Evolutionary conservation across 2,329 filamentous ascomycete genomes (phyloP), one percentile per base, ranked within the genome.

Genomic region (Aspergillus sp.): DNA sequence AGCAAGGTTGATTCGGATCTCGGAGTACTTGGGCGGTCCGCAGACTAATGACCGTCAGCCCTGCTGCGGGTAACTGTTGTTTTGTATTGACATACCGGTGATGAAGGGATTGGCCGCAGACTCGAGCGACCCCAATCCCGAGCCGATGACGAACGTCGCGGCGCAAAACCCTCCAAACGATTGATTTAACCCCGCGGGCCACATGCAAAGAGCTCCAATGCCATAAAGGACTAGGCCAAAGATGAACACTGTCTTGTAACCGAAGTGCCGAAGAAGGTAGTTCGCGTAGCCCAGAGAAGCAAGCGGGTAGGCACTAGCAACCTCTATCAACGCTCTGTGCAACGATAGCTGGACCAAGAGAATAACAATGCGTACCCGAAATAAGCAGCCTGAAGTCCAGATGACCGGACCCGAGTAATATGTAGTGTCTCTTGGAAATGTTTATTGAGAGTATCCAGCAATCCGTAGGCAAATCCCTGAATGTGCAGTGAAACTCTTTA

Each of bases 201-300:
- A 95, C 77, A 94, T 93, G 77, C 92, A 91, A 63, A 94, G 85
- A 39, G 90, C 91, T 1, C 89, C 89, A 5, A 86, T 81, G 1
- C 88, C 87, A 73, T 91, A 91, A 49, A 92, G 81, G 58, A 77
- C 81, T 6, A 92, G 80, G 42, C 90, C 91, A 29, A 88, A 81
- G 60, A 95, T 93, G 67, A 95, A 93, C 0, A 90, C 91, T 47
- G 86, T 86, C 65, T 91, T 90, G 77, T 92, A 95, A 3, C 91
- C 91, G 54, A 89, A 90, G 59, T 85, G 84, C 20, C 90, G 85
- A 7, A 95, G 80, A 62, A 93, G 80, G 77, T 81, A 84, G 50
- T 81, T 81, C 52, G 82, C 81, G 63, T 82, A 82, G 24, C 80
- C 81, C 22, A 84, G 71, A 31, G 82, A 81, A 26, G 81, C 82